Evolutionary conservation across 2,329 filamentous ascomycete genomes (phyloP), one percentile per base, ranked within the genome.

Genomic region (Diplodia seriata): DNA sequence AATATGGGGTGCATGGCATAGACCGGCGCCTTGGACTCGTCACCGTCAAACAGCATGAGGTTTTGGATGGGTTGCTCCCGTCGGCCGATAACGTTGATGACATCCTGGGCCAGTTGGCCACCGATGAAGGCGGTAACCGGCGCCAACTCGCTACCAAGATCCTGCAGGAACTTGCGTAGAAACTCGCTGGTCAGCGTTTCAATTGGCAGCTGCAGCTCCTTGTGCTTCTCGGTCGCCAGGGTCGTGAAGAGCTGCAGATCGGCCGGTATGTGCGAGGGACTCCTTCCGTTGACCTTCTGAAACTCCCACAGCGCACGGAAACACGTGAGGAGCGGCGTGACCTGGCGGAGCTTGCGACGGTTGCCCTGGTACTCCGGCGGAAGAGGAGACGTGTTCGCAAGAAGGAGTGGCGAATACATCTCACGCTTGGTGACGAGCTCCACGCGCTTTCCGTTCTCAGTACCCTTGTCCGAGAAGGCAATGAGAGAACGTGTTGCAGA

Each of bases 41-140:
- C 91, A 15, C 94, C 94, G 77, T 98, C 93, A 74, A 98, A 97
- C 23, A 98, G 83, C 61, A 97, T 86, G 77, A 97, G 88, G 78
- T 99, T 99, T 81, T 99, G 95, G 51, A 99, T 91, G 0, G 95
- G 95, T 79, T 97, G 95, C 81, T 98, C 93, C 50, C 91, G 89
- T 76, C 91, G 89, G 59, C 94, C 93, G 6, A 98, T 86, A 38
- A 97, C 94, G 74, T 98, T 98, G 81, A 99, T 98, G 63, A 97
- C 93, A 76, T 99, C 95, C 80, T 99, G 95, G 0, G 94, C 93
- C 18, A 99, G 85, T 77, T 94, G 89, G 11, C 94, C 95, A 59
- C 95, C 95, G 12, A 99, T 83, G 68, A 97, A 92, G 1, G 95
- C 94, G 0, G 92, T 90, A 9, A 97, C 92, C 8, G 95, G 93